Percentiles rank a stretch among this genome's conserved stretches.
These are phyloP conservation scores for Sutorius eximius DNA, from an alignment of 1,284 basidiomycete genomes.

Conservation along the genomic window DNA sequence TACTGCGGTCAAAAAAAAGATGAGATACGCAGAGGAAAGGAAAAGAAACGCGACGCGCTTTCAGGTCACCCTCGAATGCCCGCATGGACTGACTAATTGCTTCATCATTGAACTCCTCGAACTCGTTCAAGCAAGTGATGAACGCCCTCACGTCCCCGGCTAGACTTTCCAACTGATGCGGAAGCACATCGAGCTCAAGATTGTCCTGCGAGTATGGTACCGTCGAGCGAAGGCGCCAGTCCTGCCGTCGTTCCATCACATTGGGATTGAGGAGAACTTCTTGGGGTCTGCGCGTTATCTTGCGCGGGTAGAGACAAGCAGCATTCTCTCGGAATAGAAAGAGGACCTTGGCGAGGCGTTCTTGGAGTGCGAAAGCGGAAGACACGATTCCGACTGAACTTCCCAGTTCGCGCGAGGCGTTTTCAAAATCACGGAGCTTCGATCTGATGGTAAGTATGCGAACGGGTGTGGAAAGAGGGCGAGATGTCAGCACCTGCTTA, in stretches of 20 bases:
- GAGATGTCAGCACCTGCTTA: constrained; percentile 28
- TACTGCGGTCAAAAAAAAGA: constrained; percentile 20
- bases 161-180: constrained; percentile 42
- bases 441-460: background rate
- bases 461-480: background rate
- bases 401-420: constrained; percentile 35
- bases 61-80: constrained; percentile 50
- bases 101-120: constrained; percentile 57
- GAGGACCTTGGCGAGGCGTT: constrained; percentile 34
- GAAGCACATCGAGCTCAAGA: constrained; percentile 33
- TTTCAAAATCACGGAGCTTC: constrained; percentile 36
- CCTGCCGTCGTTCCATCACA: constrained; percentile 28
- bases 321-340: constrained; percentile 37
- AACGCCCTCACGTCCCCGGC: constrained; percentile 51
- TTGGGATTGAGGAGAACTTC: constrained; percentile 31
- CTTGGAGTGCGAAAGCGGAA: constrained; percentile 33
- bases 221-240: constrained; percentile 24
- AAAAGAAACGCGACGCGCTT: constrained; percentile 30
- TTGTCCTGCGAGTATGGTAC: constrained; percentile 15
- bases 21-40: background rate
- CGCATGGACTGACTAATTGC: constrained; percentile 51
- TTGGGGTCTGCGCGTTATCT: constrained; percentile 25
- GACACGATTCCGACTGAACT: constrained; percentile 37
- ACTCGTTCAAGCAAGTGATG: constrained; percentile 51
- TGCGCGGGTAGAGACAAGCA: constrained; percentile 34